Evolutionary conservation across 129 eudicot species (phyloP).

Genomic region (Arctium minus): DNA sequence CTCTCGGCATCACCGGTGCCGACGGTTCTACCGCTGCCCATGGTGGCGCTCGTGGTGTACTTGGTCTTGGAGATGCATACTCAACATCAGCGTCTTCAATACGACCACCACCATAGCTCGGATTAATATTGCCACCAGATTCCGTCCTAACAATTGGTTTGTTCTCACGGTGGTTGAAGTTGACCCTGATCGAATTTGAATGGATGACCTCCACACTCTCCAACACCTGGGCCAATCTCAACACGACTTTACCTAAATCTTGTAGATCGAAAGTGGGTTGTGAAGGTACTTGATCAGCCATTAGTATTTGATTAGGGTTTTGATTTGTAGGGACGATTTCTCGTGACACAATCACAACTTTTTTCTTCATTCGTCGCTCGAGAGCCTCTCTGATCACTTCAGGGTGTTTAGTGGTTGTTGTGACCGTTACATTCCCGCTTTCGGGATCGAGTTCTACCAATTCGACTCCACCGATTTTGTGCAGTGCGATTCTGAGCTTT

Average conservation of each 20-base stretch:
- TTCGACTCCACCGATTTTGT: neutral
- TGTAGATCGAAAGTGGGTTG: neutral
- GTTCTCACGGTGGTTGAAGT: neutral
- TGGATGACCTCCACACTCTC: neutral
- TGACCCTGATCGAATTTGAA: neutral
- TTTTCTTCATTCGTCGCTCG: neutral
- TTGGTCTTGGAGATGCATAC: neutral
- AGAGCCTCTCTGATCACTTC: neutral
- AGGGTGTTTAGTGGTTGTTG: neutral
- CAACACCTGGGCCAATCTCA: neutral
- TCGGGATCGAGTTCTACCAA: neutral
- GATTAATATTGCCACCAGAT: neutral
- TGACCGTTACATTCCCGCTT: neutral
- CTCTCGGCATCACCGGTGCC: neutral
- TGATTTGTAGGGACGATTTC: neutral
- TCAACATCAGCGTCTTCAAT: neutral
- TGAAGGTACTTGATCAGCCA: neutral
- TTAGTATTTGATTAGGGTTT: neutral
- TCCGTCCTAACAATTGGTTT: neutral
- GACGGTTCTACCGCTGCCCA: neutral
- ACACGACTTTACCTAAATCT: neutral
- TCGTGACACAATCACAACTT: neutral
- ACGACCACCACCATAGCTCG: neutral
- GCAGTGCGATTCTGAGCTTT: neutral
- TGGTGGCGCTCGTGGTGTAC: neutral